A percentile compares a stretch with the other conserved stretches of the same genome.
These are phyloP conservation scores for Sporothrix inflata DNA, from an alignment of 2,329 filamentous ascomycete species.

Conservation along the genomic window DNA sequence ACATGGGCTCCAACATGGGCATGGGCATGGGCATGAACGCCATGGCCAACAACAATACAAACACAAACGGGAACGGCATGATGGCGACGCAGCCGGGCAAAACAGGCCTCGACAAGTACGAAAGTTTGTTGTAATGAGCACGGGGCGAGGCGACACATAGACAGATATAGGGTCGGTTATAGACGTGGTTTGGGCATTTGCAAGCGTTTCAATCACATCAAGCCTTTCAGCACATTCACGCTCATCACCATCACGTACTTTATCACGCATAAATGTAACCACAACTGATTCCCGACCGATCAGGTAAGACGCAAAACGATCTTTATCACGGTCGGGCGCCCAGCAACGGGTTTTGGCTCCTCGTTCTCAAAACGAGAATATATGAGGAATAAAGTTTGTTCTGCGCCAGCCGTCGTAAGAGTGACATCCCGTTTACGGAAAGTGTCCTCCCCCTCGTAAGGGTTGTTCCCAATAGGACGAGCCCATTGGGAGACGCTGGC, in stretches of 20 bases:
- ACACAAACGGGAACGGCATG: conserved; percentile 31
- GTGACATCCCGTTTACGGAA: not conserved
- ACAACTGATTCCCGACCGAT: conserved; percentile 41
- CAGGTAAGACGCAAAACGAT: conserved; percentile 39
- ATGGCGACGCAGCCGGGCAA: conserved; percentile 44
- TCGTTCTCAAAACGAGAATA: conserved; percentile 20
- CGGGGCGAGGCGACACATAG: too few relatives aligned
- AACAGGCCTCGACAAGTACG: conserved; percentile 67
- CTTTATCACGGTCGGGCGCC: conserved; percentile 39
- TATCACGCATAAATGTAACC: conserved; percentile 37
- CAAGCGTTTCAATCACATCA: not conserved
- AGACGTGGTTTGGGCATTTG: not conserved
- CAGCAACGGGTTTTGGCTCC: conserved; percentile 39
- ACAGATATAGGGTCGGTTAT: not conserved
- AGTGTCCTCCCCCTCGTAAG: conserved; percentile 14
- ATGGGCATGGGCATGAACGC: conserved; percentile 34
- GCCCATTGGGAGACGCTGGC: not conserved
- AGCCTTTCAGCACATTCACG: not conserved
- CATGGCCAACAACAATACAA: conserved; percentile 33
- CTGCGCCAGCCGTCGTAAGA: conserved; percentile 12
- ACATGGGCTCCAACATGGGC: conserved; percentile 31
- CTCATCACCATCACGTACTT: not conserved
- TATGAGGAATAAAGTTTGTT: conserved; percentile 18
- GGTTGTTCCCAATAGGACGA: conserved; percentile 11
- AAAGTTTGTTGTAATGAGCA: conserved; percentile 60